phyloP scores from a whole-genome alignment of 306 rosid genomes.

The Lotus japonicus region DNA sequence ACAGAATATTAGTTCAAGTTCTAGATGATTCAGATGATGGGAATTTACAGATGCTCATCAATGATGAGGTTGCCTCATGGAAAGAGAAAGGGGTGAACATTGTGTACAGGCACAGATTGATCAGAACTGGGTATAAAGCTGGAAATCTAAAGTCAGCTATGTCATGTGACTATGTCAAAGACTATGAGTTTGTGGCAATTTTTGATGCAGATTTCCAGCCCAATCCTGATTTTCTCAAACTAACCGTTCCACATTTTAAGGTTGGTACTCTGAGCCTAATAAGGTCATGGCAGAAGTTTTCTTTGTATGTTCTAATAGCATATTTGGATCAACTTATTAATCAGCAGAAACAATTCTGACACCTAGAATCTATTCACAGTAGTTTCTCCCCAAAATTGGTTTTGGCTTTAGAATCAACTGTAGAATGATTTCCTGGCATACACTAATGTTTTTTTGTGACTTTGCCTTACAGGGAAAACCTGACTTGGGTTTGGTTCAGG shows the following conservation, averaged over 20 bases:
- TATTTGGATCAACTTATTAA: too few species aligned
- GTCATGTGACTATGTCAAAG: slow-evolving; percentile 85
- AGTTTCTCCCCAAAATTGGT: too few species aligned
- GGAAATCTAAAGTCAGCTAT: slow-evolving; percentile 97
- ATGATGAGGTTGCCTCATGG: slow-evolving; percentile 75
- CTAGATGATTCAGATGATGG: slow-evolving; percentile 86
- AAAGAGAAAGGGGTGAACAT: slow-evolving; percentile 76
- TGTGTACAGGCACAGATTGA: slow-evolving; percentile 79
- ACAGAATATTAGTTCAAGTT: slow-evolving; percentile 76
- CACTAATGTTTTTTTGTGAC: not conserved
- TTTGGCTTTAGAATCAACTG: too few species aligned
- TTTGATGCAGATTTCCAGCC: slow-evolving; percentile 97
- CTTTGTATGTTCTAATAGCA: too few species aligned
- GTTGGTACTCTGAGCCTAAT: slow-evolving; percentile 32
- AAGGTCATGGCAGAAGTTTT: too few species aligned
- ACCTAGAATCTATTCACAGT: too few species aligned
- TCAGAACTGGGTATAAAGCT: slow-evolving; percentile 95
- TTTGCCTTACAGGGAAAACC: slow-evolving; percentile 69
- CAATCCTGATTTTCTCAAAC: slow-evolving; percentile 85
- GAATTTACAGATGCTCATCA: slow-evolving; percentile 61
- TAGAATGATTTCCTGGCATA: too few species aligned
- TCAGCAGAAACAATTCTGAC: too few species aligned
- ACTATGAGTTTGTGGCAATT: slow-evolving; percentile 85
- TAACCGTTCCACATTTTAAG: slow-evolving; percentile 87
- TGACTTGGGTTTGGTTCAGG: slow-evolving; percentile 89